Base-by-base conservation (phyloP, 768 basidiomycete species). In the Auriscalpium microsporum region DNA sequence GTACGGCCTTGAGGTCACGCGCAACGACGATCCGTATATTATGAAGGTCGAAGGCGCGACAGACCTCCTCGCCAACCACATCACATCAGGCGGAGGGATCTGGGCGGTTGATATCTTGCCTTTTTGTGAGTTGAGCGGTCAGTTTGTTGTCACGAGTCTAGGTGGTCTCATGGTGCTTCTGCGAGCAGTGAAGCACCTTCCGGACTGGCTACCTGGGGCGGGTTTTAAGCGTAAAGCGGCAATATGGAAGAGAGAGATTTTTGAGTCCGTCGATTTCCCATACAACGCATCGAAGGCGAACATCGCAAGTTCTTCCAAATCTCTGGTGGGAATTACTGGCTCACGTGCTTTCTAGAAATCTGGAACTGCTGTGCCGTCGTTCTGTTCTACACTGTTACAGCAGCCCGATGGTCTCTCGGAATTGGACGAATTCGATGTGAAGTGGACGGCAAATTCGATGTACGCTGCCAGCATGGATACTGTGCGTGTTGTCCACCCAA, bases 371-470 rank as follows among this genome's bases (percentile, higher is more conserved):
- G 64, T 63, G 19, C 61, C 72, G 3, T 78, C 74, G 10, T 77
- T 76, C 50, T 72, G 72, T 23, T 74, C 74, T 1, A 82, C 78
- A 9, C 70, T 87, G 17, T 71, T 88, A 13, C 81, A 83, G 47
- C 40, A 42, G 8, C 40, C 40, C 14, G 28, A 7, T 28, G 17
- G 40, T 17, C 40, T 42, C 6, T 14, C 40, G 40, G 77, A 79
- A 42, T 67, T 73, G 37, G 65, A 66, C 48, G 83, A 86, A 62
- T 82, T 81, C 58, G 87, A 90, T 60, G 72, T 89, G 47, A 83
- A 85, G 56, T 87, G 86, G 85, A 81, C 84, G 1, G 87, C 88
- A n/a, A 88, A 89, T 66, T 88, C 86, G 34, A 87, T 90, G 84
- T 89, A 86, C 64, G 50, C 59, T 56, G 81, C 78, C 13, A 84